Evolutionary conservation across 352 stramenopile genomes (phyloP).

Genomic region (Pythium chondricola): DNA sequence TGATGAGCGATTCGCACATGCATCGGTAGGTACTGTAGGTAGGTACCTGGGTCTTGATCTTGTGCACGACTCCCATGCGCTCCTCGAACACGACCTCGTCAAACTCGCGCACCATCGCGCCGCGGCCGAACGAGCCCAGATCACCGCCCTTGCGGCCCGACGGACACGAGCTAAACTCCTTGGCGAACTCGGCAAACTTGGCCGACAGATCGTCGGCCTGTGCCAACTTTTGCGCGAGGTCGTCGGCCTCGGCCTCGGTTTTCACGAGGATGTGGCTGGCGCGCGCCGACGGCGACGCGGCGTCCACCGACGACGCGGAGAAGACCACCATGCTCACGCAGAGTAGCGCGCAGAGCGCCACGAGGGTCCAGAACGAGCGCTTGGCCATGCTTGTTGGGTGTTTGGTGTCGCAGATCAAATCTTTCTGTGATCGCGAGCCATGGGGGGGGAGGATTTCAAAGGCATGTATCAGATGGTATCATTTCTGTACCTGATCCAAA

Average conservation of each 20-base stretch:
- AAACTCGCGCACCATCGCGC: constrained; percentile 72
- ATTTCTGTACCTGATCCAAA: too few relatives aligned
- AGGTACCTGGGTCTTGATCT: constrained; percentile 70
- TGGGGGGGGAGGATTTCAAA: not conserved
- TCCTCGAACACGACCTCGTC: constrained; percentile 76
- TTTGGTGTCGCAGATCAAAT: too few relatives aligned
- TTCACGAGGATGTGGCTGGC: constrained; percentile 75
- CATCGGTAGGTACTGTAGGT: too few relatives aligned
- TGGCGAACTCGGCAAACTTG: constrained; percentile 48
- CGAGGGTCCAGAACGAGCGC: constrained; percentile 16
- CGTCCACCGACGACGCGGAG: constrained; percentile 10
- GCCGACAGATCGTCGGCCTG: constrained; percentile 35
- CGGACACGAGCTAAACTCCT: constrained; percentile 66
- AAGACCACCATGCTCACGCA: constrained; percentile 29
- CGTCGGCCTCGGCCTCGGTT: constrained; percentile 50
- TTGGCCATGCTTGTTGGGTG: constrained; percentile 15
- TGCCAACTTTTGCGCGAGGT: constrained; percentile 40
- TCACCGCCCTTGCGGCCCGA: constrained; percentile 54
- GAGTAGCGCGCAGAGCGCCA: constrained; percentile 24
- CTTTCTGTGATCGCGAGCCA: too few relatives aligned
- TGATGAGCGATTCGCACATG: too few relatives aligned
- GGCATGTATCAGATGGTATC: too few relatives aligned
- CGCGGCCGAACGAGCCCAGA: constrained; percentile 58
- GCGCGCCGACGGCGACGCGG: constrained; percentile 33
- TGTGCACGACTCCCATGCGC: constrained; percentile 56